phyloP scores from a whole-genome alignment of 768 basidiomycete genomes.

The Suillus hirtellus region DNA sequence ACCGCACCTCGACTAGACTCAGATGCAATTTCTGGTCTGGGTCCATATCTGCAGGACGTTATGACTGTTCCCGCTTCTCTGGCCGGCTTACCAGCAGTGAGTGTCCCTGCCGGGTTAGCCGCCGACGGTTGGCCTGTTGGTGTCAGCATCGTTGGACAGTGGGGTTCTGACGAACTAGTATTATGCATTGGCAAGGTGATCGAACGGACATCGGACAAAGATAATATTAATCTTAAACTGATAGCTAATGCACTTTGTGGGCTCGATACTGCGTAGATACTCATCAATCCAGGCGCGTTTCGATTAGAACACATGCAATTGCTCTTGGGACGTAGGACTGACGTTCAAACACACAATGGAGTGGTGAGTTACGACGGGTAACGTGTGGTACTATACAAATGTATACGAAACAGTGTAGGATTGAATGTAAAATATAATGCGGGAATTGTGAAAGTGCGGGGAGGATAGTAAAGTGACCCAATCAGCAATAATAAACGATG shows the following conservation, averaged over 20 bases:
- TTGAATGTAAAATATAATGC: conserved; percentile 16
- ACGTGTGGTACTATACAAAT: conserved; percentile 14
- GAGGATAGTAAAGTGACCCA: conserved; percentile 10
- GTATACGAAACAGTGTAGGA: conserved; percentile 22
- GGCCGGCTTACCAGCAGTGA: conserved; percentile 83
- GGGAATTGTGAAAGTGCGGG: conserved; percentile 17
- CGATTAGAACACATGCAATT: neutral
- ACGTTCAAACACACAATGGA: conserved; percentile 14
- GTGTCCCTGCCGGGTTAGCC: conserved; percentile 56
- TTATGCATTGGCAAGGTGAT: conserved; percentile 52
- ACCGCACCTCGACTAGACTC: conserved; percentile 66
- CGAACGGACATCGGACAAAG: conserved; percentile 23
- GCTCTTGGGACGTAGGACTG: conserved; percentile 4
- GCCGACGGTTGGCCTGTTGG: conserved; percentile 81
- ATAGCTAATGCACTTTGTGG: neutral
- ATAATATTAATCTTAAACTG: neutral
- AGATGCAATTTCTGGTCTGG: conserved; percentile 32
- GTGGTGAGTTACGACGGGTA: conserved; percentile 28
- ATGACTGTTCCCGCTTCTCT: conserved; percentile 91
- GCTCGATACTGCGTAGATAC: neutral
- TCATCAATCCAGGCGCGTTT: neutral
- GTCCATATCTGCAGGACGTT: conserved; percentile 86
- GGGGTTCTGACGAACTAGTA: conserved; percentile 73
- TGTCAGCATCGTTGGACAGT: conserved; percentile 81
- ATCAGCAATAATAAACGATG: conserved; percentile 17